Percentiles rank a stretch among this genome's conserved stretches.
These are phyloP conservation scores for Sphagnum tenellum DNA, from an alignment of 225 moss, liverwort and hornwort genomes.

Conservation along the genomic window DNA sequence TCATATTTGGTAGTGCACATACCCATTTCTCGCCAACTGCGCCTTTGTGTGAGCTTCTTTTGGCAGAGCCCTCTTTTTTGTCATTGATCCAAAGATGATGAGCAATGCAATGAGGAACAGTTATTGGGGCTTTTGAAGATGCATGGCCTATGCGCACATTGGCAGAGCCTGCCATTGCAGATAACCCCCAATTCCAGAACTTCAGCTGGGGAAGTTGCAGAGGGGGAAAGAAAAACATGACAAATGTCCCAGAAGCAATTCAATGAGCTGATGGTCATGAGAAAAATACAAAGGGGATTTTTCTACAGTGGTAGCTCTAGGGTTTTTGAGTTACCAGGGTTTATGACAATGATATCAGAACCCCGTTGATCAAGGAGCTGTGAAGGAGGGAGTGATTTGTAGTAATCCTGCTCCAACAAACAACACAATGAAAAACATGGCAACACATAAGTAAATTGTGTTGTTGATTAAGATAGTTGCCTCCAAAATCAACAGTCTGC, in stretches of 20 bases:
- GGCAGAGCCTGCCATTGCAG: conserved; percentile 62
- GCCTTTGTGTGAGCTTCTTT: conserved; percentile 43
- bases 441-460: no score
- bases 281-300: no score
- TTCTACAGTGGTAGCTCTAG: no score
- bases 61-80: conserved; percentile 27
- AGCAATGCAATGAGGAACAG: conserved; percentile 90
- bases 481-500: no score
- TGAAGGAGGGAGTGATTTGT: conserved; percentile 57
- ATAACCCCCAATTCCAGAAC: background rate
- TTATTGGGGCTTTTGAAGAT: conserved; percentile 55
- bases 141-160: conserved; percentile 82
- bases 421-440: no score
- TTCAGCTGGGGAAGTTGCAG: background rate
- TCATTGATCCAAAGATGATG: conserved; percentile 38
- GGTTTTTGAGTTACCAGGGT: conserved; percentile 30
- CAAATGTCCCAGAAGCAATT: no score
- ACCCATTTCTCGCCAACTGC: conserved; percentile 70
- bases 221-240: background rate
- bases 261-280: no score
- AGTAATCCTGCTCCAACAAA: conserved; percentile 41
- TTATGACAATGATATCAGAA: conserved; percentile 58
- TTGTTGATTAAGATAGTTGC: no score
- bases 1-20: background rate
- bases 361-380: conserved; percentile 64